phyloP scores from a whole-genome alignment of 2,329 filamentous ascomycete species.

The Aspergillus pseudotamarii region DNA sequence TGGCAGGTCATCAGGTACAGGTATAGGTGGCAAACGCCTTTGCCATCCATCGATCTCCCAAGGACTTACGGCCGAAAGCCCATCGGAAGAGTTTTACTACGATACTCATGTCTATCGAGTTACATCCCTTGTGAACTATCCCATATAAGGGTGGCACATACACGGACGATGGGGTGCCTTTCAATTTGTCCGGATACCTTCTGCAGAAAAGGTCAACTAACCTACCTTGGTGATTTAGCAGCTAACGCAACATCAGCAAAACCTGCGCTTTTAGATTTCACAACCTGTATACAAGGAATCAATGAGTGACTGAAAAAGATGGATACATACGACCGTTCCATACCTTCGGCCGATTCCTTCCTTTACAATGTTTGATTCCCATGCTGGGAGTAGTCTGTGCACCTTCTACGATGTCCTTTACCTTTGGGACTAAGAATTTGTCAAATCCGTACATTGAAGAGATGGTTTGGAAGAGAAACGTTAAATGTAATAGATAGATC shows the following conservation, averaged over 20 bases:
- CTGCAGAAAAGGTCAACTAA: not conserved
- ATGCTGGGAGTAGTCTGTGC: not conserved
- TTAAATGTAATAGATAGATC: not conserved
- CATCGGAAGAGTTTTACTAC: not conserved
- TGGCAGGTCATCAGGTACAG: not conserved
- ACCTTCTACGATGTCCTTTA: not conserved
- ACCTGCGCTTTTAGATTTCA: not conserved
- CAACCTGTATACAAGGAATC: not conserved
- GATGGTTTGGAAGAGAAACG: not conserved
- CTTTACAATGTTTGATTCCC: not conserved
- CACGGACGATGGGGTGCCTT: not conserved
- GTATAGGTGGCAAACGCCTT: not conserved
- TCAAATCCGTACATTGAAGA: not conserved
- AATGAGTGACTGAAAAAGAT: not conserved
- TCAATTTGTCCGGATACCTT: not conserved
- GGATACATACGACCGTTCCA: not conserved
- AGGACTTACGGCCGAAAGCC: not conserved
- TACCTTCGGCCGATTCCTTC: not conserved
- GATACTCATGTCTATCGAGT: not conserved
- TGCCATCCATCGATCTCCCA: not conserved
- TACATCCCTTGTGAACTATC: not conserved
- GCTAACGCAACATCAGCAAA: not conserved
- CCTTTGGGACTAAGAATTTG: not conserved
- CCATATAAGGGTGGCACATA: not conserved
- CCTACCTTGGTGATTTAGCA: not conserved